phyloP scores from a whole-genome alignment of 345 rosid genomes.

The Balakata baccata region DNA sequence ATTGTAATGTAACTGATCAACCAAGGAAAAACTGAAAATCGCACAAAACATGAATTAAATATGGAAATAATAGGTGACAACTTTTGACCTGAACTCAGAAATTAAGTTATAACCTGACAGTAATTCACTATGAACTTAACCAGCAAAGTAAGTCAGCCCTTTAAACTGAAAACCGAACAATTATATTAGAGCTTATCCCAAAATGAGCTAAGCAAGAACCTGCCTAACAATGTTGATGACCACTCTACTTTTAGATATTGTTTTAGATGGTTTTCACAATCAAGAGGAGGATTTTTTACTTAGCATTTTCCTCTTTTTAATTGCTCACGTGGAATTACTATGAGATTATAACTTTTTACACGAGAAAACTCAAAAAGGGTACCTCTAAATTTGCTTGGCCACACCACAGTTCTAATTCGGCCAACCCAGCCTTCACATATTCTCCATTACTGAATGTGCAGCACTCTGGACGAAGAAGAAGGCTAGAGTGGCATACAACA shows the following conservation, averaged over 20 bases:
- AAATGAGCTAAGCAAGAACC: background rate
- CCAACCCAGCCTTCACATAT: conserved; percentile 31
- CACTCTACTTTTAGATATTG: background rate
- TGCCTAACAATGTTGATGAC: background rate
- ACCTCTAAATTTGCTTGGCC: conserved; percentile 30
- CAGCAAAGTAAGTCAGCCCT: too few species aligned
- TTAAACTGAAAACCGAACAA: too few species aligned
- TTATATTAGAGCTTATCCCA: background rate
- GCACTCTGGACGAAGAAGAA: conserved; percentile 29
- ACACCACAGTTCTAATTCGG: conserved; percentile 30
- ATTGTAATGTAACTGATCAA: background rate
- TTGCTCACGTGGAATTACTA: background rate
- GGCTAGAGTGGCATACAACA: conserved; percentile 17
- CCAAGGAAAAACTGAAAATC: background rate
- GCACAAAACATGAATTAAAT: background rate
- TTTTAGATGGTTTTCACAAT: too few species aligned
- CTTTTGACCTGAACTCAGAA: background rate
- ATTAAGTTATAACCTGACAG: background rate
- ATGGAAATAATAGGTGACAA: background rate
- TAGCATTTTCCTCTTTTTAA: background rate
- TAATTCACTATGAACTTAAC: too few species aligned
- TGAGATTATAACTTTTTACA: background rate
- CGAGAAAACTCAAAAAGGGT: background rate
- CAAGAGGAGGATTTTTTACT: background rate
- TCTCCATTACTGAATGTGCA: conserved; percentile 32